These are phyloP conservation scores for Ocimum tenuiflorum DNA, from an alignment of 257 asterid genomes.

Conservation along the genomic window DNA sequence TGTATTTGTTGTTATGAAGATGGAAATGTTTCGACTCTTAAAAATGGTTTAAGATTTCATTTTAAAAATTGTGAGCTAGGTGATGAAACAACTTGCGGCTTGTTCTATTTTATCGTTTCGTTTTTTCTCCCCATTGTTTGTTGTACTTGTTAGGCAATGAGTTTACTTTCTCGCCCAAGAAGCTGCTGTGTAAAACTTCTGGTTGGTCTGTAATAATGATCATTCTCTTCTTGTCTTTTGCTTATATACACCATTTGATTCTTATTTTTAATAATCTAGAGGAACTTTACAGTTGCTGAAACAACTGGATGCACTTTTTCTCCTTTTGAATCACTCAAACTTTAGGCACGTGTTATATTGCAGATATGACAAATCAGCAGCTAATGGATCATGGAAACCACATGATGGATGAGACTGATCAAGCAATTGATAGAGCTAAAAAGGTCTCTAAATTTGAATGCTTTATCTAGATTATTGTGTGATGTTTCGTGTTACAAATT, in stretches of 20 bases:
- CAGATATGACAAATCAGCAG: conserved; percentile 94
- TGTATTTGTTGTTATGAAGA: background rate
- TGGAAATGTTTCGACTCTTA: background rate
- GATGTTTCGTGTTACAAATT: background rate
- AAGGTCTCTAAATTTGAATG: conserved; percentile 44
- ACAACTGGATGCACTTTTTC: background rate
- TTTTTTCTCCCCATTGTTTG: background rate
- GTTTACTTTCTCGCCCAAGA: conserved; percentile 1
- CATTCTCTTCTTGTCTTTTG: background rate
- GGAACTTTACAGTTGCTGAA: background rate
- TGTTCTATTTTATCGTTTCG: background rate
- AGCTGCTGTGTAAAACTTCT: background rate
- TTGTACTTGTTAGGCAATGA: background rate
- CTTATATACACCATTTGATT: background rate
- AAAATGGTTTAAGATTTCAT: background rate
- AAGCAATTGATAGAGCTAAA: conserved; percentile 79
- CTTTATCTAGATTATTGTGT: conserved; percentile 2
- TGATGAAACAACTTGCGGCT: background rate
- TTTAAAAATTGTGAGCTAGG: conserved; percentile 5
- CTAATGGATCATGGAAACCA: conserved; percentile 71
- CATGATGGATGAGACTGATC: conserved; percentile 95
- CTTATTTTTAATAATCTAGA: background rate
- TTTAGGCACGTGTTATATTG: conserved; percentile 25
- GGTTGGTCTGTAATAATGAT: conserved; percentile 2
- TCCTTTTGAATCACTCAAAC: conserved; percentile 8